Base-by-base conservation (phyloP, 2,329 filamentous ascomycete species). In the Colletotrichum siamense region DNA sequence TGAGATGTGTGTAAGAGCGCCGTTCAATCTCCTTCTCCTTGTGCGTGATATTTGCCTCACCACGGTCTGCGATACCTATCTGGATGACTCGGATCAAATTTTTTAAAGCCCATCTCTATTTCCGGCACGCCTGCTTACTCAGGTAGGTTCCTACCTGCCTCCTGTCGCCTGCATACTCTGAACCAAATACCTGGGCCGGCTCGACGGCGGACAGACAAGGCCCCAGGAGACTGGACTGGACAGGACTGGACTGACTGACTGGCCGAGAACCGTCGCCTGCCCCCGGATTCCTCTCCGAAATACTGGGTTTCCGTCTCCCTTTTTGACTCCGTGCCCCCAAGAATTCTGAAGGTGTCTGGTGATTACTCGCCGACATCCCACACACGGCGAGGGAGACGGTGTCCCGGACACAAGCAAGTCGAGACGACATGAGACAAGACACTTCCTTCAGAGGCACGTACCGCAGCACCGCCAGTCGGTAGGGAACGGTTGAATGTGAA, bases 381-480 rank as follows among this genome's bases (percentile, higher is more conserved):
- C 26, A 24, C 26, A 30, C 49, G 9, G 34, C 44, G 74, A 74
- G 70, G 74, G 64, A 76, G 73, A 26, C 30, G n/a, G n/a, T 69
- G 32, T 62, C 57, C 63, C 59, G 34, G 49, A 57, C 62, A 49
- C 24, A 28, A 26, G 24, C 55, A 59, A 64, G 73, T 22, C 73
- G 69, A 75, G 73, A 76, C 69, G 70, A 65, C 64, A 65, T 76
- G 74, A 76, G 64, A 74, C 74, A 59, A 76, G 74, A 74, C 70
- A 69, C 64, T n/a, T 52, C 39, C 59, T n/a, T 52, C 39, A 69
- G 32, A 73, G 70, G 70, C 70, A 74, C 65, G 64, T 65, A 73
- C 70, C 44, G 18, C 44, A 22, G n/a, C 52, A 18, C 22, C 39
- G 16, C 12, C 30, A 39, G 34, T 71, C 24, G 28, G 65, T 16